A percentile compares a stretch with the other conserved stretches of the same genome.
Conservation (phyloP, 345 rosid genomes). For the Leavenworthia alabamica region DNA sequence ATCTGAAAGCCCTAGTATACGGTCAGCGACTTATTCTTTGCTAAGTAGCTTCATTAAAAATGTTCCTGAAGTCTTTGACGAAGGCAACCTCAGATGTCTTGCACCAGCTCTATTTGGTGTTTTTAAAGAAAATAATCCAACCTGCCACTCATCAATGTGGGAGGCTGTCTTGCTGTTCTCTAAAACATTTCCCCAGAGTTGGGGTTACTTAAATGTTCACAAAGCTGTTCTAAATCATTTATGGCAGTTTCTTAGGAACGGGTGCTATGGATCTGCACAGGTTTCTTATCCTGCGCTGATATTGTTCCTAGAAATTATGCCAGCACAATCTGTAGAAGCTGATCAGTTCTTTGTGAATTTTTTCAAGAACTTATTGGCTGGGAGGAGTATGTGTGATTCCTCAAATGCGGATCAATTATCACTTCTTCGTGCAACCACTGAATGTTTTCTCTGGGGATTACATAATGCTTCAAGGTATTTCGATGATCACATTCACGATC, state of each 20-base stretch:
- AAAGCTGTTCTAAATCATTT: constrained; percentile 52
- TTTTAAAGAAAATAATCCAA: constrained; percentile 80
- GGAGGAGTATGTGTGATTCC: constrained; percentile 54
- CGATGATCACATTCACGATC: constrained; percentile 39
- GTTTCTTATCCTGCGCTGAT: constrained; percentile 88
- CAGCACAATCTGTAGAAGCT: constrained; percentile 47
- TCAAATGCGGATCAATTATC: constrained; percentile 43
- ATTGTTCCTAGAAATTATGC: constrained; percentile 60
- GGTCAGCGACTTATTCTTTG: constrained; percentile 74
- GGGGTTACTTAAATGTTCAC: constrained; percentile 59
- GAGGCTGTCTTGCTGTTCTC: constrained; percentile 70
- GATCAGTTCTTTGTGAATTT: constrained; percentile 67
- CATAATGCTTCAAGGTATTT: constrained; percentile 64
- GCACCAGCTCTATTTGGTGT: constrained; percentile 71
- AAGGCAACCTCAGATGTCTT: constrained; percentile 52
- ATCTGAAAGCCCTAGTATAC: constrained; percentile 59
- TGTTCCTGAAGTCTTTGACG: constrained; percentile 62
- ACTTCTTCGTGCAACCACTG: constrained; percentile 61
- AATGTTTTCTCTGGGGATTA: constrained; percentile 84
- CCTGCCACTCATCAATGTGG: constrained; percentile 92
- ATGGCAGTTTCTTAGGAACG: constrained; percentile 77
- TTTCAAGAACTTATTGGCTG: constrained; percentile 73
- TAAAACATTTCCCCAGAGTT: constrained; percentile 70
- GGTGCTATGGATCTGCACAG: constrained; percentile 84
- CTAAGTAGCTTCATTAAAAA: constrained; percentile 63